Base-by-base conservation (phyloP, 805 yeast genomes). In the Metschnikowia orientalis region DNA sequence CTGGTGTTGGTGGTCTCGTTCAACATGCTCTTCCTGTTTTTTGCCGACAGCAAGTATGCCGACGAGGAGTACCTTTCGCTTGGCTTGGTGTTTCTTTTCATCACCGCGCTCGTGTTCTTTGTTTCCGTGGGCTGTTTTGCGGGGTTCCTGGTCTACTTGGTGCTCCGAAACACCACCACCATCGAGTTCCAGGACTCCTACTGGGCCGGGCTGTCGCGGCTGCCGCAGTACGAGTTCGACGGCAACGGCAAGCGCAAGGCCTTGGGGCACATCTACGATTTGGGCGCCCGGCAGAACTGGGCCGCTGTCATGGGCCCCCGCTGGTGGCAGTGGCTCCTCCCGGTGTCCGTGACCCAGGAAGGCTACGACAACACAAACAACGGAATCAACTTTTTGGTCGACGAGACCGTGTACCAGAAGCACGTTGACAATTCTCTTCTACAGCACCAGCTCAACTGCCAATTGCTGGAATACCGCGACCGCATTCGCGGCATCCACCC, bases 291-390 rank as follows among this genome's bases (percentile, higher is more conserved):
- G 28, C 48, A 56, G 5, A 92, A 92, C 54, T 79, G 88, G 84
- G 41, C 51, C 12, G 62, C 71, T 5, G 73, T 85, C 2, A 81
- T 90, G 94, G 98, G 98, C 0, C 40, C 54, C 2, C 54, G 61
- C 1, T 69, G 77, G 73, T 28, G 41, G 6, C 77, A 79, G 40
- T 88, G 96, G 96, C 29, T 80, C 6, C 51, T 88, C 1, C 97
- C 97, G 0, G 35, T 56, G 1, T 15, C 40, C 9, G 49, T 52
- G 12, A 51, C 60, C 3, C 38, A 38, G 16, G 18, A 25, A 2
- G 37, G 35, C n/a, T 42, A 57, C 17, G 49, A 47, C 1, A 39
- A 37, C 3, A 45, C 41, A 23, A 51, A 47, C 19, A 59, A 63
- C 34, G 89, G 88, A 0, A 45, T 81, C 15, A 71, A 67, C 44